Evolutionary conservation across 768 basidiomycete genomes (phyloP).

Genomic region (Hericium alpestre): DNA sequence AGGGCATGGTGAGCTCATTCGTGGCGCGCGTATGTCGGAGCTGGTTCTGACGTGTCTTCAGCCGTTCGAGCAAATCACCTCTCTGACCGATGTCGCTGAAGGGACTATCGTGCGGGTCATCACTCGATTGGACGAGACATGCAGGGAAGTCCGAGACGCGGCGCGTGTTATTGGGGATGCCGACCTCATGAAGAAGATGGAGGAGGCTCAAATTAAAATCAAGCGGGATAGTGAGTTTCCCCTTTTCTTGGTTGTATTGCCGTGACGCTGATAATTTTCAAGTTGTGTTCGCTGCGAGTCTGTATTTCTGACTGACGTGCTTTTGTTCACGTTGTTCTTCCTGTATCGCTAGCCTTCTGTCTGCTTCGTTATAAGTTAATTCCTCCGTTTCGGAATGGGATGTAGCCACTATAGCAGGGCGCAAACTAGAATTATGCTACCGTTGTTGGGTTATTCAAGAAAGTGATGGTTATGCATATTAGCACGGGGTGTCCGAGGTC

Average conservation of each 20-base stretch:
- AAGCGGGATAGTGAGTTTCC: constrained; percentile 83
- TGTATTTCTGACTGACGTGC: constrained; percentile 54
- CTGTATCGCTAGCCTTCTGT: not conserved
- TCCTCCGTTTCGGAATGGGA: not conserved
- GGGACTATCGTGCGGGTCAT: constrained; percentile 96
- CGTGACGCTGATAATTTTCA: not conserved
- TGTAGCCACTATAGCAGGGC: too few species aligned
- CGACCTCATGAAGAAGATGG: constrained; percentile 96
- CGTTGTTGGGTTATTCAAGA: too few species aligned
- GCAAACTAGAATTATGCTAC: too few species aligned
- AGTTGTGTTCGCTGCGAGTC: constrained; percentile 82
- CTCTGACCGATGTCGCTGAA: constrained; percentile 88
- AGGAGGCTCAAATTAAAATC: constrained; percentile 86
- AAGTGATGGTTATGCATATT: not conserved
- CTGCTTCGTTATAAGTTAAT: not conserved
- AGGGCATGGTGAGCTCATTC: constrained; percentile 72
- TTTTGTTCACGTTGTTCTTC: not conserved
- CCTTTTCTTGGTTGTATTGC: not conserved
- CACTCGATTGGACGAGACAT: constrained; percentile 92
- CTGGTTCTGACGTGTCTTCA: constrained; percentile 21
- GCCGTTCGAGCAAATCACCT: constrained; percentile 93
- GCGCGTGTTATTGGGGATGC: constrained; percentile 95
- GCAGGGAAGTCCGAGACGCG: constrained; percentile 92
- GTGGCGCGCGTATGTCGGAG: not conserved
- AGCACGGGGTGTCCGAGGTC: not conserved